Conservation (phyloP, 352 stramenopile species). For the Globisporangium canariense region DNA sequence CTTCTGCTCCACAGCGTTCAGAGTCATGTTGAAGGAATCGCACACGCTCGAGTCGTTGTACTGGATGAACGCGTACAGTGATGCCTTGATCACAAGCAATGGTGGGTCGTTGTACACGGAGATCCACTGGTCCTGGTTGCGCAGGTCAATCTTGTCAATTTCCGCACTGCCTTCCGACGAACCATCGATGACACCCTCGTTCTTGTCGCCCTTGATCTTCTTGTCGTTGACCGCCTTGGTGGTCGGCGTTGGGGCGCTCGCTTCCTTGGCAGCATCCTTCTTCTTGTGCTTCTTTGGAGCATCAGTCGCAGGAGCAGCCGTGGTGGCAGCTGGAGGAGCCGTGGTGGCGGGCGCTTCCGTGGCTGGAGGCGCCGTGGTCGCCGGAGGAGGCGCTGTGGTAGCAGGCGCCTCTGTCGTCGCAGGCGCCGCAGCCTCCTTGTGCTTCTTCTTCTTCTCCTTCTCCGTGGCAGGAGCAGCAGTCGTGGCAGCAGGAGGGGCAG, state of each 20-base stretch:
- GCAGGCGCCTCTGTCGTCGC: constrained; percentile 3
- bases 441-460: constrained; percentile 23
- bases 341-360: constrained; percentile 16
- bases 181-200: constrained; percentile 72
- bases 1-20: constrained; percentile 84
- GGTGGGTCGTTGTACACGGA: constrained; percentile 80
- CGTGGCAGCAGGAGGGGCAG: constrained; percentile 3
- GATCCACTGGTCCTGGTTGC: constrained; percentile 71
- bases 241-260: not conserved
- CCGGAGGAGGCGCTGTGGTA: constrained; percentile 13
- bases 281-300: constrained; percentile 31
- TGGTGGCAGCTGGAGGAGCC: constrained; percentile 9
- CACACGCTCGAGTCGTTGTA: constrained; percentile 85
- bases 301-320: constrained; percentile 9
- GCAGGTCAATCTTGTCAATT: constrained; percentile 83
- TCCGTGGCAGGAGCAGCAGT: constrained; percentile 13
- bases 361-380: constrained; percentile 4
- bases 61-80: constrained; percentile 80
- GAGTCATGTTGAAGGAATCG: constrained; percentile 84
- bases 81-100: constrained; percentile 80
- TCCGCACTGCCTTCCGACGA: constrained; percentile 76
- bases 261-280: constrained; percentile 22
- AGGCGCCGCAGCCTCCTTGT: constrained; percentile 25
- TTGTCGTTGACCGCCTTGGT: constrained; percentile 44
- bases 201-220: constrained; percentile 70